phyloP scores from a whole-genome alignment of 805 yeast species.

The Tetrapisispora fleetii region DNA sequence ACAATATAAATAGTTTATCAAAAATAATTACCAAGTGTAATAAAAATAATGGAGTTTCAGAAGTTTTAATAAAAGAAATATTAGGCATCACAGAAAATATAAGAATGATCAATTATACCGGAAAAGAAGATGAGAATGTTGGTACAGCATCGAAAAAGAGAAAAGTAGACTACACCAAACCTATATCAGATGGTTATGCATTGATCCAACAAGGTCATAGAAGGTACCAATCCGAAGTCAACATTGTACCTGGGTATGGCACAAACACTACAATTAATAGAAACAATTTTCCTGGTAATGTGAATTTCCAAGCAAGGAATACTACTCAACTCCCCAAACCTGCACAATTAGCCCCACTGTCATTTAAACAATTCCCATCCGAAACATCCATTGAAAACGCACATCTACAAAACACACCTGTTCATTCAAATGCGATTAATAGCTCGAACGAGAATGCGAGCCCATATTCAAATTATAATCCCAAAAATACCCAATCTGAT shows the following conservation, averaged over 20 bases:
- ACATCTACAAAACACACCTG: background rate
- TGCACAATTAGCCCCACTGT: background rate
- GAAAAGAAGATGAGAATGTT: background rate
- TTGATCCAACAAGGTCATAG: background rate
- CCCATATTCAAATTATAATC: background rate
- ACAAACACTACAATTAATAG: background rate
- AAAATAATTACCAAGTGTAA: slow-evolving; percentile 14
- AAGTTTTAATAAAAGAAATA: slow-evolving; percentile 9
- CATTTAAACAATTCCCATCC: background rate
- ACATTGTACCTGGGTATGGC: background rate
- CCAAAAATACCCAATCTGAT: background rate
- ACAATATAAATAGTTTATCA: slow-evolving; percentile 13
- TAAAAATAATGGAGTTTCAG: slow-evolving; percentile 10
- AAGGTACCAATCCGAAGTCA: background rate
- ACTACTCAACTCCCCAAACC: background rate
- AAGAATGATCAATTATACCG: background rate
- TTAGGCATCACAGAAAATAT: slow-evolving; percentile 5
- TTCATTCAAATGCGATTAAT: background rate
- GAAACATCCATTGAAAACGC: background rate
- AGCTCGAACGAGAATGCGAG: background rate
- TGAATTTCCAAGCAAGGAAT: background rate
- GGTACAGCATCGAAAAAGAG: background rate
- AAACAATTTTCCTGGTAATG: background rate
- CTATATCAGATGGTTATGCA: background rate
- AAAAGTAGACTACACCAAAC: background rate